Evolutionary conservation across 2,329 filamentous ascomycete genomes (phyloP), one percentile per base, ranked within the genome.

Genomic region (Metarhizium robertsii): DNA sequence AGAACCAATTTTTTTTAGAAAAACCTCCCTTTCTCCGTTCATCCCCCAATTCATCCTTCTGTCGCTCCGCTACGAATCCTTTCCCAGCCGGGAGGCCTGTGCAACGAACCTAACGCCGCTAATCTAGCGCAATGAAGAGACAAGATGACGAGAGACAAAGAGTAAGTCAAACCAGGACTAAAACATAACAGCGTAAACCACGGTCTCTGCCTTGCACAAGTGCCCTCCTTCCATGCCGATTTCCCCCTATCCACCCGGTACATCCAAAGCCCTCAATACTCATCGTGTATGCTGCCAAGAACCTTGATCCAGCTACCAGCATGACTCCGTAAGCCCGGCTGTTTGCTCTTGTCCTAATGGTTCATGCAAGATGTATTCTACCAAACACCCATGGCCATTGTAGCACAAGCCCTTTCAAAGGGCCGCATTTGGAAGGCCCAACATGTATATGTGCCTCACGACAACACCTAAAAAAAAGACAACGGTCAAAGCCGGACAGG

Each of bases 51-150:
- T 55, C 55, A 46, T 54, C 52, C 29, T 47, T 53, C 30, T 30
- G 36, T 58, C 60, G 58, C 59, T 60, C 60, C 58, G 57, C 61
- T 59, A 58, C 60, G 56, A 60, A 14, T 58, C 55, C 59, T 62
- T 58, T 36, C 54, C 61, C 55, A 53, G 57, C 53, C 57, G 54
- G 57, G 53, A 58, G 55, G 56, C 58, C 53, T 60, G 42, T 58
- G 49, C 52, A 52, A 53, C 46, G 54, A 60, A 62, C 60, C 61
- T 59, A 62, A 63, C 61, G 61, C 62, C 62, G 53, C 62, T 60
- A 63, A 59, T 63, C 61, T 64, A 63, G 61, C 56, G 60, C 61
- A 63, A 62, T 61, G 60, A 62, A 55, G 55, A 58, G 60, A 60
- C 48, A 56, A 60, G 56, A 61, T 54, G 55, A 57, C 25, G 55